Base-by-base conservation (phyloP, 768 basidiomycete genomes). In the Xanthoconium stramineum region DNA sequence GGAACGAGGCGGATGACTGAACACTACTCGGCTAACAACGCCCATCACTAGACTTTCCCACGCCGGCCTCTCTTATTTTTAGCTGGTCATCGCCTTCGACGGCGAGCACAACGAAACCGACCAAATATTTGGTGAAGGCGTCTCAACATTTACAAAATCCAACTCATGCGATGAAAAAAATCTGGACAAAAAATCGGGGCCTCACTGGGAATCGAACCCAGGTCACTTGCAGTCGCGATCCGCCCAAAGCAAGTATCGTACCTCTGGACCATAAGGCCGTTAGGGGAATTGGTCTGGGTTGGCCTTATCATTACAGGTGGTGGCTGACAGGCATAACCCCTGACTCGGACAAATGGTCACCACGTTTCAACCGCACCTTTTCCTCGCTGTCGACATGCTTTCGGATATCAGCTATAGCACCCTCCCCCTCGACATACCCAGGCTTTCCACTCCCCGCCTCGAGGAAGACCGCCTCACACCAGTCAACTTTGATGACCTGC, bases 191-290 rank as follows among this genome's bases (percentile, higher is more conserved):
- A 38, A 61, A 52, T 52, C 33, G 43, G 70, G 72, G 73, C 73
- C 69, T 71, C 61, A 61, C 72, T 69, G 73, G 68, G 71, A 74
- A 70, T 74, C 68, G 73, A 73, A 73, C 72, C 71, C 70, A 75
- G 70, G 70, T 61, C 72, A 71, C 68, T 66, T 64, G 63, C 59
- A 61, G 48, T 62, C 17, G 51, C 43, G 43, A 33, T 10, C 19
- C 14, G 42, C 67, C 67, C 69, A 68, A 71, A 73, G 70, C 72
- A 70, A 72, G 66, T 70, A 69, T 69, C 69, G 72, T 71, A 72
- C 70, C 72, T 73, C 70, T 72, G 59, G 72, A 70, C 72, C 59
- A 72, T 59, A 67, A 66, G 69, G 71, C 69, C 62, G 8, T 2
- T 2, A 3, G 4, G 4, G 24, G 24, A 24, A 24, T 4, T 2